Evolutionary conservation across 140 eudicot species (phyloP), one percentile per base, ranked within the genome.

Genomic region (Erigeron philadelphicus): DNA sequence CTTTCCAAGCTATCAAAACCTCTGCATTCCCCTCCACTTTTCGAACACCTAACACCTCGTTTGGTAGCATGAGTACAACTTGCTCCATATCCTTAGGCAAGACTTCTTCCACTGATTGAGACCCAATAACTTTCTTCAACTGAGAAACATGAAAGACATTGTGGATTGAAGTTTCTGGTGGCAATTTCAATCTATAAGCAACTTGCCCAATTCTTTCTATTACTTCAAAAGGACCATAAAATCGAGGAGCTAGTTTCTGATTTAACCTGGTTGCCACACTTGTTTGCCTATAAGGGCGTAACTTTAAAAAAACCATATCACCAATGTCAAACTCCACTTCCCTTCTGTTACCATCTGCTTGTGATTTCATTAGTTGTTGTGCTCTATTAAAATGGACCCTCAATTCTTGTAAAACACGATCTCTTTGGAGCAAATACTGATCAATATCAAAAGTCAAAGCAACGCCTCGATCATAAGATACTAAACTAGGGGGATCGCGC

Each of bases 91-190:
- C n/a, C n/a, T n/a, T n/a, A n/a, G n/a, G 50, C 7, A 46, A 46
- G 9, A 46, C 50, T 1, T 9, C 11, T 9, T 46, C 50, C 11
- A 11, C 50, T 8, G 6, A 1, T 1, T 46, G 50, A 46, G 50
- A 8, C 13, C 50, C 50, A 9, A 46, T 11, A 9, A 46, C 10
- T 6, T 46, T 46, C 50, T 61, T 61, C 1, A 61, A n/a, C 4
- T 61, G 66, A 4, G 66, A 61, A 12, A 61, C 47, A 11, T 61
- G 66, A 13, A 61, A 61, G 1, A 61, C 66, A 10, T 45, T 19
- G n/a, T 61, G 66, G 6, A 61, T 61, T 46, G 7, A 1, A 1
- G 50, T 8, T 11, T 9, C 13, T 1, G 2, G 47, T 12, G 8
- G 66, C 46, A 11, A 19, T 38, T 1, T 35, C 10, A 59, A 9